Conservation (phyloP, 768 basidiomycete genomes). For the Sporobolomyces phaffii region DNA sequence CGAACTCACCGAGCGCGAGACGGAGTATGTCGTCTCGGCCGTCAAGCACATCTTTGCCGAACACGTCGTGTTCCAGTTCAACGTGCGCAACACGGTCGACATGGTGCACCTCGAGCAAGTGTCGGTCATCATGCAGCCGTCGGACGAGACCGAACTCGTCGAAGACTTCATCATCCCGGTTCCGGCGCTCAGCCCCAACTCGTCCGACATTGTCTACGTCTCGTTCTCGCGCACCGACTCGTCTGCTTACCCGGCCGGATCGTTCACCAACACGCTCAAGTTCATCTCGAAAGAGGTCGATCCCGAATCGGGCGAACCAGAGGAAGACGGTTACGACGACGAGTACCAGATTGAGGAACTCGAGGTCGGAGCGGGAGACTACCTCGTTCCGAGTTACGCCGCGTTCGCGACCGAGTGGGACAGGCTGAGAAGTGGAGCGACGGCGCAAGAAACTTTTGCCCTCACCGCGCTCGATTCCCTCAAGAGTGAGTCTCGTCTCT, state of each 20-base stretch:
- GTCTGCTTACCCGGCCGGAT: conserved; percentile 67
- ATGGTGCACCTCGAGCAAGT: conserved; percentile 93
- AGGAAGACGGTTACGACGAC: conserved; percentile 98
- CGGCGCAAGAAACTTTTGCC: conserved; percentile 84
- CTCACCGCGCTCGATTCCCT: conserved; percentile 86
- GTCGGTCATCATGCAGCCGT: conserved; percentile 83
- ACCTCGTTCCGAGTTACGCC: conserved; percentile 88
- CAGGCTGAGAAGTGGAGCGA: conserved; percentile 67
- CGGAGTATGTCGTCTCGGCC: conserved; percentile 92
- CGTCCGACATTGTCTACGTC: conserved; percentile 83
- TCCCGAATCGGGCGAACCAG: conserved; percentile 87
- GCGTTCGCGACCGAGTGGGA: conserved; percentile 96
- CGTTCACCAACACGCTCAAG: conserved; percentile 85
- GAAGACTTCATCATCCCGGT: conserved; percentile 94
- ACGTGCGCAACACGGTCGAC: conserved; percentile 90
- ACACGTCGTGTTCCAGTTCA: conserved; percentile 96
- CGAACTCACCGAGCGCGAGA: conserved; percentile 91
- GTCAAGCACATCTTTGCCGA: conserved; percentile 96
- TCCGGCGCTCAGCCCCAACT: conserved; percentile 61
- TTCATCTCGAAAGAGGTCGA: conserved; percentile 97
- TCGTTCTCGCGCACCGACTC: conserved; percentile 81
- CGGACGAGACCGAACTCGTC: conserved; percentile 62
- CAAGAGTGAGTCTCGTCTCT: conserved; percentile 62
- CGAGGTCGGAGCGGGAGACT: conserved; percentile 88
- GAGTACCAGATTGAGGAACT: conserved; percentile 97